Evolutionary conservation across 371 early-diverging fungal genomes (phyloP).

Genomic region (Coemansia sp.): DNA sequence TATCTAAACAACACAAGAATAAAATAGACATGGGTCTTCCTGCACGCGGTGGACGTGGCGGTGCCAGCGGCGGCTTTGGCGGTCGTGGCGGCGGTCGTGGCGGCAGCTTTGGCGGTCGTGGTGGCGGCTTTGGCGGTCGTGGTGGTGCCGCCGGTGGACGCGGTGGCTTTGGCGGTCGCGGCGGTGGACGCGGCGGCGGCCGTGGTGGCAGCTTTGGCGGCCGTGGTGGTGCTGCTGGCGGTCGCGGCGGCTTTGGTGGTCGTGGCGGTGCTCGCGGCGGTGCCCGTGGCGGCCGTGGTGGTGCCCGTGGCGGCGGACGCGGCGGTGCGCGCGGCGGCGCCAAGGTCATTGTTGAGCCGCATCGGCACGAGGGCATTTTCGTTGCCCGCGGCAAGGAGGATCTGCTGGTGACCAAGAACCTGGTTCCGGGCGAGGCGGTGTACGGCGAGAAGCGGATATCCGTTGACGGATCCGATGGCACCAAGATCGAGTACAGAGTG

Average conservation of each 20-base stretch:
- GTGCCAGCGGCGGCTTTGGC: conserved; percentile 44
- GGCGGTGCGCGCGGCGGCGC: conserved; percentile 86
- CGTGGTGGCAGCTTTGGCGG: conserved; percentile 50
- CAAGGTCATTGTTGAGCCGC: conserved; percentile 96
- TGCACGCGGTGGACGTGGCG: conserved; percentile 54
- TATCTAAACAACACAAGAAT: conserved; percentile 9
- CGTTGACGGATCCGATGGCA: conserved; percentile 91
- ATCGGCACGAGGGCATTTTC: conserved; percentile 97
- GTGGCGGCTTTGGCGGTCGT: conserved; percentile 50
- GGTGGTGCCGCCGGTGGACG: conserved; percentile 52
- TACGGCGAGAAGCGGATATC: conserved; percentile 99
- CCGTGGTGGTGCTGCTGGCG: conserved; percentile 51
- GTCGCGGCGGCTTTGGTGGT: conserved; percentile 54
- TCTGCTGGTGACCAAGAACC: conserved; percentile 97
- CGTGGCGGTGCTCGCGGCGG: conserved; percentile 56
- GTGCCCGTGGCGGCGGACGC: conserved; percentile 56
- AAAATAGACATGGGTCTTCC: conserved; percentile 38
- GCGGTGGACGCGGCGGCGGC: conserved; percentile 47
- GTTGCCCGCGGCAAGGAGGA: conserved; percentile 99
- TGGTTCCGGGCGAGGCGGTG: conserved; percentile 98
- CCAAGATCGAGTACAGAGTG: conserved; percentile 99
- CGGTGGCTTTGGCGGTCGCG: conserved; percentile 57
- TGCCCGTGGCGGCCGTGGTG: conserved; percentile 57
- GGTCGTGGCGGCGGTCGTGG: conserved; percentile 53
- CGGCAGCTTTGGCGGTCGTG: conserved; percentile 49